Percentiles rank a stretch among this genome's conserved stretches.
Evolutionary conservation across 345 rosid genomes (phyloP).

Genomic region (Citrus hindsii): DNA sequence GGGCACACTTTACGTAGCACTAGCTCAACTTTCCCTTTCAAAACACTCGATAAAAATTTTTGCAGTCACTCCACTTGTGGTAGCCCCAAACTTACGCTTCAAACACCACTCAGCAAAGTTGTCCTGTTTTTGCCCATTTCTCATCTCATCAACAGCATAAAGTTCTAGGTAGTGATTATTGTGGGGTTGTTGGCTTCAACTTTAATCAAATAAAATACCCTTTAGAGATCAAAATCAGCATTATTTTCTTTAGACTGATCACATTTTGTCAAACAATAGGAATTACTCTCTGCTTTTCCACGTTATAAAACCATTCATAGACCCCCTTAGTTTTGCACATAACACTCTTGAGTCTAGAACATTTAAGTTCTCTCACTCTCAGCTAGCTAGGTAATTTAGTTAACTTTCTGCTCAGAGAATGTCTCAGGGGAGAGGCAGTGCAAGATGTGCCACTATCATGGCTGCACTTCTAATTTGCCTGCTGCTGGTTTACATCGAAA

Average conservation of each 20-base stretch:
- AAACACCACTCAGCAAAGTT: not conserved
- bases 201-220: not conserved
- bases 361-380: not conserved
- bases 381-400: not conserved
- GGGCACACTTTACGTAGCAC: not conserved
- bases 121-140: not conserved
- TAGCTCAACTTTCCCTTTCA: not conserved
- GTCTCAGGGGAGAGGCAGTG: constrained; percentile 51
- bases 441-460: constrained; percentile 7
- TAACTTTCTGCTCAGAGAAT: constrained; percentile 6
- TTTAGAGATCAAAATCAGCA: not conserved
- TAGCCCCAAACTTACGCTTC: not conserved
- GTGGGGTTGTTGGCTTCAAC: not conserved
- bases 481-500: constrained; percentile 14
- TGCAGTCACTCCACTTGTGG: not conserved
- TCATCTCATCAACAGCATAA: not conserved
- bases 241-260: not conserved
- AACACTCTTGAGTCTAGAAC: not conserved
- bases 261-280: not conserved
- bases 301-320: not conserved
- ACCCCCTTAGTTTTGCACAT: not conserved
- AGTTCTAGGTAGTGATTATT: not conserved
- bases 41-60: not conserved
- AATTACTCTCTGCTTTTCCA: not conserved
- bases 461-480: constrained; percentile 13